These are phyloP conservation scores for Magnolia changhungtana DNA, from an alignment of 164 flowering plant species.

Conservation along the genomic window DNA sequence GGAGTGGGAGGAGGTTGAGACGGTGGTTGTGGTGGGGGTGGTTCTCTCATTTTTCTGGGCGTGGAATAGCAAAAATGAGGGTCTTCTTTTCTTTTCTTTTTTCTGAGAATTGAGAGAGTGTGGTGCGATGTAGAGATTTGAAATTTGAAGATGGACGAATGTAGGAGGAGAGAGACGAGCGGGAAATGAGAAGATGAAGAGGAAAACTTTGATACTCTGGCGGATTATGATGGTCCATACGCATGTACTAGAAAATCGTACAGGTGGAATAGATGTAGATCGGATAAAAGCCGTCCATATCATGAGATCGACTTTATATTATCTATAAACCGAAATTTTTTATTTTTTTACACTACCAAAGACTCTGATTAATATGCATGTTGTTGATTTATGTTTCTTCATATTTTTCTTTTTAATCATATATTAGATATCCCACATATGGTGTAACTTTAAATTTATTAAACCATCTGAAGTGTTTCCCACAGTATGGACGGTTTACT, in stretches of 20 bases:
- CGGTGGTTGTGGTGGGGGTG: not conserved
- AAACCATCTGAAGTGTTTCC: too few species aligned
- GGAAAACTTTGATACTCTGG: not conserved
- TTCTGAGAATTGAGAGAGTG: not conserved
- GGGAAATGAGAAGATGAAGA: not conserved
- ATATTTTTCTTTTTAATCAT: too few species aligned
- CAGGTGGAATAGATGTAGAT: too few species aligned
- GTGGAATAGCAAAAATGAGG: not conserved
- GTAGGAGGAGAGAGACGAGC: not conserved
- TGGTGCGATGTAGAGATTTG: not conserved
- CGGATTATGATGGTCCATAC: not conserved
- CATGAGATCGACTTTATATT: too few species aligned
- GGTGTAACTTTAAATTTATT: too few species aligned
- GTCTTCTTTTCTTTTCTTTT: not conserved
- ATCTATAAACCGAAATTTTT: too few species aligned
- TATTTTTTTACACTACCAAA: too few species aligned
- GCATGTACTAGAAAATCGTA: not conserved
- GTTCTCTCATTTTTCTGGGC: not conserved
- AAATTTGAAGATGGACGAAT: not conserved
- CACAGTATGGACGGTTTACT: too few species aligned
- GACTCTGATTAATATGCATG: too few species aligned
- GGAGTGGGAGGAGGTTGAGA: slow-evolving; percentile 34
- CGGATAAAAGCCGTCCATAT: too few species aligned
- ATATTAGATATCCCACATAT: too few species aligned
- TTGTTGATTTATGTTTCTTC: too few species aligned